Percentiles rank a stretch among this genome's conserved stretches.
Evolutionary conservation across 169 alveolate genomes (phyloP).

Genomic region (Plasmodium berghei): DNA sequence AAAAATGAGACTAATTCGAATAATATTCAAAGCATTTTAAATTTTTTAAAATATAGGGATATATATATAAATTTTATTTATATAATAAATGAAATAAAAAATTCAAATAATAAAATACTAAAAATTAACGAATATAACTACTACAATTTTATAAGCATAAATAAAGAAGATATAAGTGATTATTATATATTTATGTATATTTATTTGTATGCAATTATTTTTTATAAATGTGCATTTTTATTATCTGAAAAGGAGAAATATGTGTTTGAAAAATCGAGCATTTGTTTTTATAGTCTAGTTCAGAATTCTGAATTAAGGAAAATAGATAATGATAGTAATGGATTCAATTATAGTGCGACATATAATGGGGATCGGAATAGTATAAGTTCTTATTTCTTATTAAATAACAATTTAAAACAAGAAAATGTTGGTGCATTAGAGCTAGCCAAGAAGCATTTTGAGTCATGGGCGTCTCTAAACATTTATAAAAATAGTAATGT

Average conservation of each 20-base stretch:
- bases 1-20: background rate
- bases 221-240: slow-evolving; percentile 8
- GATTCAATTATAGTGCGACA: too few relatives aligned
- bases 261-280: background rate
- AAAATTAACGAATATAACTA: slow-evolving; percentile 39
- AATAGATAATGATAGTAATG: too few relatives aligned
- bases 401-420: too few relatives aligned
- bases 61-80: slow-evolving; percentile 60
- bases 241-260: background rate
- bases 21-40: background rate
- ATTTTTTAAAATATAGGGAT: slow-evolving; percentile 51
- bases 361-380: too few relatives aligned
- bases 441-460: too few relatives aligned
- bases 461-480: too few relatives aligned
- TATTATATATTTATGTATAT: slow-evolving; percentile 53
- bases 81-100: slow-evolving; percentile 50
- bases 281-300: background rate
- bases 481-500: too few relatives aligned
- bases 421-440: too few relatives aligned
- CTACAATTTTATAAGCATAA: slow-evolving; percentile 46
- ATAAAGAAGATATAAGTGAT: slow-evolving; percentile 43
- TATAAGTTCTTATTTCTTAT: too few relatives aligned
- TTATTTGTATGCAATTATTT: slow-evolving; percentile 47
- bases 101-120: slow-evolving; percentile 26
- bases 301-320: too few relatives aligned